Percentiles rank a stretch among this genome's conserved stretches.
Evolutionary conservation across 805 yeast species (phyloP).

Genomic region (Sporopachydermia lactativora): DNA sequence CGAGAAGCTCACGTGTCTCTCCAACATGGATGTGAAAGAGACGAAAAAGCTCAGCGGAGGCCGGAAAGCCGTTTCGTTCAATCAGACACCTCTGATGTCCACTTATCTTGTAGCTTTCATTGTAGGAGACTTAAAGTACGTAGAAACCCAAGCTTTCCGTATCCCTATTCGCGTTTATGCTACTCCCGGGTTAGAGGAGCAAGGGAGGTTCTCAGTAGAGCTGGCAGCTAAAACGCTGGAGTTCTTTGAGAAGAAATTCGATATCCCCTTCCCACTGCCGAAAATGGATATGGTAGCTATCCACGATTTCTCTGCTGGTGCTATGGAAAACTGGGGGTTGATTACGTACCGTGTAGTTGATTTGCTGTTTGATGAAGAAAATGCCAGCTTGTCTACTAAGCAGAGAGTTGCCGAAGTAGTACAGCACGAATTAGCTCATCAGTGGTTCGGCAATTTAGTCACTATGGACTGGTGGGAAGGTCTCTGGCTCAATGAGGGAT

Average conservation of each 20-base stretch:
- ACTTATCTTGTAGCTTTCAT: conserved; percentile 63
- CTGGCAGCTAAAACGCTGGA: conserved; percentile 48
- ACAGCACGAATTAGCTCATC: conserved; percentile 80
- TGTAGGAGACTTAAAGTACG: conserved; percentile 52
- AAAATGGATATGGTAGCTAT: conserved; percentile 71
- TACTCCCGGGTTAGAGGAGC: conserved; percentile 48
- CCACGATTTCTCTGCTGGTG: conserved; percentile 70
- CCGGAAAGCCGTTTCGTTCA: conserved; percentile 34
- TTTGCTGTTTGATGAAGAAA: conserved; percentile 52
- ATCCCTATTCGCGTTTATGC: conserved; percentile 60
- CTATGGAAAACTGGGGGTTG: conserved; percentile 88
- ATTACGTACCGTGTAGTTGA: conserved; percentile 55
- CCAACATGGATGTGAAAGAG: conserved; percentile 48
- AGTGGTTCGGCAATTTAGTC: conserved; percentile 83
- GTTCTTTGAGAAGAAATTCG: conserved; percentile 54
- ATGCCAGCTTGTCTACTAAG: conserved; percentile 43
- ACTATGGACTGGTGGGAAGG: conserved; percentile 95
- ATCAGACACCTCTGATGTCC: conserved; percentile 59
- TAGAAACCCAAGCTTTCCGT: conserved; percentile 38
- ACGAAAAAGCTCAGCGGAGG: conserved; percentile 24
- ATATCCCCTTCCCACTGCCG: conserved; percentile 65
- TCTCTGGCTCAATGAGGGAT: conserved; percentile 81
- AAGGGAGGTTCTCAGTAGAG: conserved; percentile 50
- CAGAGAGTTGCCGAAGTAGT: conserved; percentile 72
- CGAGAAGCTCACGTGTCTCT: conserved; percentile 38